These are phyloP conservation scores for Neckera pumila DNA, from an alignment of 225 moss, liverwort and hornwort genomes.

Conservation along the genomic window DNA sequence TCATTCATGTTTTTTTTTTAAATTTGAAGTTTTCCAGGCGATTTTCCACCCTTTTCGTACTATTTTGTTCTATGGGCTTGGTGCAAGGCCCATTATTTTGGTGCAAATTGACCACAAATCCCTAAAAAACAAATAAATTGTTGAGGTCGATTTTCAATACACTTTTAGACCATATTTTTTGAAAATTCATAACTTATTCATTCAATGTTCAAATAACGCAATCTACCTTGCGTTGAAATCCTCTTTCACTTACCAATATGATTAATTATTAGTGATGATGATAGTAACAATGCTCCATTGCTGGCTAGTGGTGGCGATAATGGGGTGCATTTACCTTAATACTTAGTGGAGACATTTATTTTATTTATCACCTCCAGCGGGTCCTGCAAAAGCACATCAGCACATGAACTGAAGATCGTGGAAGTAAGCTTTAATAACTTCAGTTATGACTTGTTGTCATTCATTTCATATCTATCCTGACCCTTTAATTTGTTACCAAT, in stretches of 20 bases:
- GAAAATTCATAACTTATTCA: background rate
- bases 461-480: background rate
- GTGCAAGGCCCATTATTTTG: no score
- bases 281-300: background rate
- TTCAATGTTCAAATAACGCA: background rate
- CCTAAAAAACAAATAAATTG: no score
- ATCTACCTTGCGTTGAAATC: accelerated
- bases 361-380: background rate
- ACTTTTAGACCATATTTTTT: no score
- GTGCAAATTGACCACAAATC: no score
- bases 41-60: no score
- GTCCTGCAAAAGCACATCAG: background rate
- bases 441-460: no score
- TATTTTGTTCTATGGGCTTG: no score
- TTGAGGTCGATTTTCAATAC: no score
- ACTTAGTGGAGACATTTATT: background rate
- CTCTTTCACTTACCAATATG: background rate
- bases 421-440: no score
- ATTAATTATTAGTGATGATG: background rate
- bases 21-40: no score
- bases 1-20: no score
- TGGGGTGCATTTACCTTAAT: background rate
- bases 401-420: background rate
- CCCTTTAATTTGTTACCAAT: background rate
- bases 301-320: background rate